These are phyloP conservation scores for Cladosporium velox DNA, from an alignment of 2,329 filamentous ascomycete species.

Conservation along the genomic window DNA sequence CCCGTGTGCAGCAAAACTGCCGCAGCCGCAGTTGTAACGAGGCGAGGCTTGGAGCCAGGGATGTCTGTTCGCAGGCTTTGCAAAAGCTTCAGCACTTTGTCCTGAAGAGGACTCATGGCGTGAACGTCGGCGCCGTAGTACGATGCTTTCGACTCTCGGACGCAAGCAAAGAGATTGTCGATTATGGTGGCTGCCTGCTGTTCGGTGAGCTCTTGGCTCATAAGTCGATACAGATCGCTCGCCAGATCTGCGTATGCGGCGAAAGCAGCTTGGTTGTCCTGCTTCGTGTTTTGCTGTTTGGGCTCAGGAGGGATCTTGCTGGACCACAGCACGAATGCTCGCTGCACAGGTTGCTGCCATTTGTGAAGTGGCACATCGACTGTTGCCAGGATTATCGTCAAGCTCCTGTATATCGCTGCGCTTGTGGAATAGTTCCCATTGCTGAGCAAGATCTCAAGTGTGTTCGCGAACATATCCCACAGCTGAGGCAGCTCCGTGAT, in stretches of 20 bases:
- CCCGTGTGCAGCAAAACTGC: constrained; percentile 63
- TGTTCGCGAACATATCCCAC: constrained; percentile 72
- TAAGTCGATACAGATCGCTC: constrained; percentile 75
- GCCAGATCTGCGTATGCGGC: constrained; percentile 79
- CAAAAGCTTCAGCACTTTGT: constrained; percentile 66
- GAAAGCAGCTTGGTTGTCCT: constrained; percentile 74
- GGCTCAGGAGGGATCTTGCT: constrained; percentile 31
- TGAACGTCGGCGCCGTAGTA: constrained; percentile 73
- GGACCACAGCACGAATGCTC: constrained; percentile 36
- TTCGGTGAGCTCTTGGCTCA: constrained; percentile 63
- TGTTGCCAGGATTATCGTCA: constrained; percentile 43
- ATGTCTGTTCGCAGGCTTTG: constrained; percentile 68
- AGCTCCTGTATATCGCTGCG: constrained; percentile 44
- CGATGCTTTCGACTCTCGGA: constrained; percentile 68
- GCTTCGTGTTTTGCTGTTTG: constrained; percentile 20
- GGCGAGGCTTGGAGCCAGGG: constrained; percentile 63
- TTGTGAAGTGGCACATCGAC: constrained; percentile 25
- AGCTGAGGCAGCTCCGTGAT: constrained; percentile 68
- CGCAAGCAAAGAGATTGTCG: constrained; percentile 67
- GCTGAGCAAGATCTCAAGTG: constrained; percentile 59
- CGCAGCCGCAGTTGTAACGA: constrained; percentile 40
- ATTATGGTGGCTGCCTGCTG: constrained; percentile 69
- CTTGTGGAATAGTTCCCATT: constrained; percentile 45
- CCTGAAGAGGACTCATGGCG: constrained; percentile 71
- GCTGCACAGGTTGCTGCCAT: constrained; percentile 34